These are phyloP conservation scores for Sporothrix globosa DNA, from an alignment of 2,329 filamentous ascomycete genomes.

Conservation along the genomic window DNA sequence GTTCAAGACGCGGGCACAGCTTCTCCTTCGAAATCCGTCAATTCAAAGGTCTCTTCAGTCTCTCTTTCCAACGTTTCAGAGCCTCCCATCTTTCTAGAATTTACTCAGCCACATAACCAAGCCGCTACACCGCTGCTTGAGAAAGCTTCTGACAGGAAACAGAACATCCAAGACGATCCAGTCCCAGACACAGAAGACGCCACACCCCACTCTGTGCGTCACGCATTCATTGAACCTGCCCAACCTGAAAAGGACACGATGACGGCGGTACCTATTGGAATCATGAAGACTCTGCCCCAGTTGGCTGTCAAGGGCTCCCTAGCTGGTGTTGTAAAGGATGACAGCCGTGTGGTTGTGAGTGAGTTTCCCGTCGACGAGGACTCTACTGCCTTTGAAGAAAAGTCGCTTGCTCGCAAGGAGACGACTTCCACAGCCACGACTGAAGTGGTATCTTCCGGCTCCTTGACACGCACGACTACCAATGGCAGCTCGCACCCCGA, in stretches of 20 bases:
- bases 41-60: conserved; percentile 12
- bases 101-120: neutral
- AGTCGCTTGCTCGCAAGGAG: neutral
- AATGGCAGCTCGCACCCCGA: conserved; percentile 22
- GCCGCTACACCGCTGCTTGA: neutral
- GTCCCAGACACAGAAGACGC: neutral
- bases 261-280: neutral
- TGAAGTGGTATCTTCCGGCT: neutral
- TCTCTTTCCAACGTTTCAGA: neutral
- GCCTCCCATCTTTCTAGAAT: neutral
- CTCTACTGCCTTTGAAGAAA: conserved; percentile 8
- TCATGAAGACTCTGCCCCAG: neutral
- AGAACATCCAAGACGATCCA: neutral
- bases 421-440: conserved; percentile 3
- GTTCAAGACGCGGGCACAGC: neutral
- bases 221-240: neutral
- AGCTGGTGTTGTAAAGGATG: neutral
- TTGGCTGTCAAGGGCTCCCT: neutral
- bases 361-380: conserved; percentile 13
- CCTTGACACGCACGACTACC: conserved; percentile 7
- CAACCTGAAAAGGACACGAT: neutral
- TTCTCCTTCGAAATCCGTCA: conserved; percentile 22
- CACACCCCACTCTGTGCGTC: neutral
- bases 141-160: neutral
- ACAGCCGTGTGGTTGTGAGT: neutral